Evolutionary conservation across 257 asterid species (phyloP).

Genomic region (Anisodus acutangulus): DNA sequence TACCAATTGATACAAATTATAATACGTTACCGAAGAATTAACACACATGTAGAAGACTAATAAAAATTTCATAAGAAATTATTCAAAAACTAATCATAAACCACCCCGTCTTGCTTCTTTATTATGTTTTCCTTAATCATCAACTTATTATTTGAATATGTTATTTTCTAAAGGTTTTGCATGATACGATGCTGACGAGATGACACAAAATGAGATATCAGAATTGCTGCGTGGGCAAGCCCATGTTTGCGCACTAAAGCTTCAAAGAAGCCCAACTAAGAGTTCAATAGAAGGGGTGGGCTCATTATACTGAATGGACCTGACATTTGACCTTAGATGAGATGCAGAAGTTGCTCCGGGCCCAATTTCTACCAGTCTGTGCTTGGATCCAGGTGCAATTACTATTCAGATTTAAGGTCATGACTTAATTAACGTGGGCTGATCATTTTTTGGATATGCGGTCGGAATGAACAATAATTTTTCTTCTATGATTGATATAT

Average conservation of each 20-base stretch:
- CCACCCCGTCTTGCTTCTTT: too few species aligned
- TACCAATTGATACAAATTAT: too few species aligned
- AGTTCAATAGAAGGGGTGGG: neutral
- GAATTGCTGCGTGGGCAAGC: neutral
- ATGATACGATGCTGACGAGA: neutral
- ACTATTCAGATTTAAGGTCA: neutral
- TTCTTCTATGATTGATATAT: too few species aligned
- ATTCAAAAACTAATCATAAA: too few species aligned
- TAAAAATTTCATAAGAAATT: too few species aligned
- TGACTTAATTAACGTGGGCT: too few species aligned
- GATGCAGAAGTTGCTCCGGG: neutral
- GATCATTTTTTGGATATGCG: too few species aligned
- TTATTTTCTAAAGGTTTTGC: neutral
- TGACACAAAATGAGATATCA: too few species aligned
- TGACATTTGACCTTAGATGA: neutral
- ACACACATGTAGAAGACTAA: too few species aligned
- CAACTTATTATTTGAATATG: neutral
- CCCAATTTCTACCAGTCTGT: neutral
- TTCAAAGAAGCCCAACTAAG: neutral
- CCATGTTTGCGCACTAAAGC: neutral
- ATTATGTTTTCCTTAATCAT: neutral
- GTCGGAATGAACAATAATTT: too few species aligned
- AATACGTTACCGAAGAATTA: too few species aligned
- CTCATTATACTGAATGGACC: neutral
- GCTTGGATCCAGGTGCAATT: neutral